phyloP scores from a whole-genome alignment of 2,329 filamentous ascomycete species.

The Penicillium sp. region DNA sequence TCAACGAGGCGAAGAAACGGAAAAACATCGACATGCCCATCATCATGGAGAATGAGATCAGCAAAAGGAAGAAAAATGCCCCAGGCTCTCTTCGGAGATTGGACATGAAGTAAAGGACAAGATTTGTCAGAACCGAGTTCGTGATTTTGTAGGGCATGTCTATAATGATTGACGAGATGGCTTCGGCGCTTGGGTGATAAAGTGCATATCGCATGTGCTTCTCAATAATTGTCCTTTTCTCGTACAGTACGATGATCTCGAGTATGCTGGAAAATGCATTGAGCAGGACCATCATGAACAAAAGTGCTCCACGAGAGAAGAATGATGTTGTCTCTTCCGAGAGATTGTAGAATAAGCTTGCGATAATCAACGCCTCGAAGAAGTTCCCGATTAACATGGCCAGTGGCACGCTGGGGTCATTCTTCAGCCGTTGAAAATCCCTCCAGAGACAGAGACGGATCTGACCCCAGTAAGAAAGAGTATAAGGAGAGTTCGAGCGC shows the following conservation, averaged over 20 bases:
- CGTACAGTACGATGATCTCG: background rate
- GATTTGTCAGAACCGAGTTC: background rate
- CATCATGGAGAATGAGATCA: background rate
- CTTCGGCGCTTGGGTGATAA: background rate
- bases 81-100: background rate
- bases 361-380: conserved; percentile 73
- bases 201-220: background rate
- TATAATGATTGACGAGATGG: background rate
- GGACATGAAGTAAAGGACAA: background rate
- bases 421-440: conserved; percentile 73
- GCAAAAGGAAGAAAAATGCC: background rate
- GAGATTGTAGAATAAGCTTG: conserved; percentile 79
- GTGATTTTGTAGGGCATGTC: background rate
- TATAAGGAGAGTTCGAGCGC: conserved; percentile 75
- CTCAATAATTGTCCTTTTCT: background rate
- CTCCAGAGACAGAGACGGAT: conserved; percentile 73
- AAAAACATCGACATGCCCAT: background rate
- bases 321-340: conserved; percentile 68
- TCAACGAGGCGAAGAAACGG: background rate
- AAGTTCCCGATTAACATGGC: conserved; percentile 68
- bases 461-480: conserved; percentile 70
- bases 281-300: background rate
- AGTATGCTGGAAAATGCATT: background rate
- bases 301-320: conserved; percentile 61
- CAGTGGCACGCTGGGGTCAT: conserved; percentile 74